These are phyloP conservation scores for Flaveria floridana DNA, from an alignment of 140 eudicot species.

Conservation along the genomic window DNA sequence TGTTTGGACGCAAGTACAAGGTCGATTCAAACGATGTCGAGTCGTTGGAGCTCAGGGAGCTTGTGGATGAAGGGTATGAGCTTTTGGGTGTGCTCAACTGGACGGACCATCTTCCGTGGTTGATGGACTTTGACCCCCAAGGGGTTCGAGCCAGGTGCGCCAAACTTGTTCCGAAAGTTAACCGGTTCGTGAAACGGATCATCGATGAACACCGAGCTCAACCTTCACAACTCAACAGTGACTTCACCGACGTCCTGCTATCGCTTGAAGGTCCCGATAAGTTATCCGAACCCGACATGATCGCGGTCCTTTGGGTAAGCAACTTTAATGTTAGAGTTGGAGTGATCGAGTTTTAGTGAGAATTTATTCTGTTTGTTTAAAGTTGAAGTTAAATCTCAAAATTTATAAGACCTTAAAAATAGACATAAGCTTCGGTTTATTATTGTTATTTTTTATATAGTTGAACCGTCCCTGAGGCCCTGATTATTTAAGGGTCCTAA, in stretches of 20 bases:
- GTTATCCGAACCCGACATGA: conserved; percentile 80
- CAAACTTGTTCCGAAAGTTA: conserved; percentile 67
- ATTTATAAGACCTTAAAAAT: too few species aligned
- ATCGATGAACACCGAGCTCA: conserved; percentile 53
- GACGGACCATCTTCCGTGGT: conserved; percentile 85
- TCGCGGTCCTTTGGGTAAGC: conserved; percentile 92
- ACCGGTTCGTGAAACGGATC: conserved; percentile 62
- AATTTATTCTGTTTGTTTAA: too few species aligned
- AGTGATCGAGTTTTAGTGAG: too few species aligned
- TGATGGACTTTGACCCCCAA: conserved; percentile 62
- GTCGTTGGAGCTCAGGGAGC: conserved; percentile 45
- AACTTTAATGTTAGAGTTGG: not conserved
- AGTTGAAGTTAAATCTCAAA: too few species aligned
- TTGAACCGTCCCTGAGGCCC: too few species aligned
- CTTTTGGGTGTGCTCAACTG: conserved; percentile 71
- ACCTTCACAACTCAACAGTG: conserved; percentile 28
- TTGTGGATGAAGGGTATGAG: conserved; percentile 88
- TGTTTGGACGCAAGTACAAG: conserved; percentile 59
- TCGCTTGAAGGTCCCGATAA: conserved; percentile 61
- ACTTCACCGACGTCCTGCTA: conserved; percentile 74
- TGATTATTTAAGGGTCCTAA: not conserved
- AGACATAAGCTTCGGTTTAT: too few species aligned
- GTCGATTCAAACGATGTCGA: conserved; percentile 32
- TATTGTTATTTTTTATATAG: too few species aligned
- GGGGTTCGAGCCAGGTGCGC: conserved; percentile 67